A percentile compares a stretch with the other conserved stretches of the same genome.
These are phyloP conservation scores for Brassica balearica DNA, from an alignment of 441 rosid genomes.

Conservation along the genomic window DNA sequence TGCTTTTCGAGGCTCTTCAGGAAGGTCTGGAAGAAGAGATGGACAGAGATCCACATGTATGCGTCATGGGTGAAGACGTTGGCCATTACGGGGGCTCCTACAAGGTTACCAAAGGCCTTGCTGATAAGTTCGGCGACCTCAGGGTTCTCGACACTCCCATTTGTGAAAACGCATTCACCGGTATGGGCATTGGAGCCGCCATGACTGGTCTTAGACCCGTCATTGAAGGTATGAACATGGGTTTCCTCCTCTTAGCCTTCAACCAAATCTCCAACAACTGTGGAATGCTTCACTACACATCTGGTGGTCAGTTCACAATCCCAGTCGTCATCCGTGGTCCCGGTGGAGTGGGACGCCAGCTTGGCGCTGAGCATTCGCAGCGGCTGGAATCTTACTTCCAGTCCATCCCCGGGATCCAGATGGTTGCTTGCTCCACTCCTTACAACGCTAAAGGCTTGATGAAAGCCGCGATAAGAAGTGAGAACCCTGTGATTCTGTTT, in stretches of 20 bases:
- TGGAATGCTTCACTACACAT: slow-evolving; percentile 99
- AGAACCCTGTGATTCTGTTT: slow-evolving; percentile 92
- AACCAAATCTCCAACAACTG: slow-evolving; percentile 99
- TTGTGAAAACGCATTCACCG: slow-evolving; percentile 97
- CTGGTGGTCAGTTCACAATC: slow-evolving; percentile 95
- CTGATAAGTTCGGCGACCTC: slow-evolving; percentile 84
- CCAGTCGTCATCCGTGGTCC: slow-evolving; percentile 96
- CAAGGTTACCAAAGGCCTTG: slow-evolving; percentile 89
- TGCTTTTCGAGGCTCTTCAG: slow-evolving; percentile 90
- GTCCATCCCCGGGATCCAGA: slow-evolving; percentile 96
- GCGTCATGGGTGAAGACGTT: slow-evolving; percentile 98
- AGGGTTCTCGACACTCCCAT: slow-evolving; percentile 98
- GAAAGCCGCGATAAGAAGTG: slow-evolving; percentile 97
- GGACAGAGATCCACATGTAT: slow-evolving; percentile 88
- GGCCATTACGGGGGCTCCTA: slow-evolving; percentile 99
- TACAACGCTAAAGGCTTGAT: slow-evolving; percentile 98
- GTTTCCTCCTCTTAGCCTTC: slow-evolving; percentile 95
- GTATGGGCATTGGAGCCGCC: slow-evolving; percentile 99
- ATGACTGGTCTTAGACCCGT: slow-evolving; percentile 95
- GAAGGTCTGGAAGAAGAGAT: slow-evolving; percentile 99
- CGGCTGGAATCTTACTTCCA: slow-evolving; percentile 96
- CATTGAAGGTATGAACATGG: slow-evolving; percentile 99
- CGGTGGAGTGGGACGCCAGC: slow-evolving; percentile 97
- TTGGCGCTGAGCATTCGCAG: slow-evolving; percentile 98
- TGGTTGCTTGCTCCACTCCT: slow-evolving; percentile 99